These are phyloP conservation scores for Acmispon strigosus DNA, from an alignment of 306 rosid species.

Conservation along the genomic window DNA sequence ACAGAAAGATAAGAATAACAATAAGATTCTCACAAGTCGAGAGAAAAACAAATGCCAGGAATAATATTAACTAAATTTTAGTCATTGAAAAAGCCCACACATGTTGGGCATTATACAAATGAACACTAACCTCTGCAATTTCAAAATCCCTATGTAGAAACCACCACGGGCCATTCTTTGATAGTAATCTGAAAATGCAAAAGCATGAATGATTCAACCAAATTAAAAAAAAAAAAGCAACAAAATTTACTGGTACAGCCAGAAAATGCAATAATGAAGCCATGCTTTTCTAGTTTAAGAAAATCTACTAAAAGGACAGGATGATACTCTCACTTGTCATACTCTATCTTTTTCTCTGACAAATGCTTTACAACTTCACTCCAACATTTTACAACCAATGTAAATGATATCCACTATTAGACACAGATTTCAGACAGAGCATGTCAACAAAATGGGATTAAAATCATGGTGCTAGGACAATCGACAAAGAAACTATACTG, in stretches of 20 bases:
- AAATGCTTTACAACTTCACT: not conserved
- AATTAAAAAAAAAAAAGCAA: not conserved
- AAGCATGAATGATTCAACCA: conserved; percentile 4
- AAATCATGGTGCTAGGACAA: not conserved
- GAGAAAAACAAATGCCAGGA: not conserved
- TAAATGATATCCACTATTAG: not conserved
- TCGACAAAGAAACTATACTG: not conserved
- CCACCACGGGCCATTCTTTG: conserved; percentile 94
- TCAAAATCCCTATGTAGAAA: conserved; percentile 58
- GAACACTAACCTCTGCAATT: conserved; percentile 40
- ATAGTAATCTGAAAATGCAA: conserved; percentile 53
- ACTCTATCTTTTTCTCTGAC: not conserved
- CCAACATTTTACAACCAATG: not conserved
- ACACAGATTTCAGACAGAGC: not conserved
- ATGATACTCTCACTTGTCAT: conserved; percentile 1
- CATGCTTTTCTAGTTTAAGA: not conserved
- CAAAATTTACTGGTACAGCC: not conserved
- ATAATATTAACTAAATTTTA: not conserved
- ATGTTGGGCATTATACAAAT: not conserved
- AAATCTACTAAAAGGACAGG: not conserved
- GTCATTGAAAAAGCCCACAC: not conserved
- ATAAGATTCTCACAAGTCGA: not conserved
- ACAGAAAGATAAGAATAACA: not conserved
- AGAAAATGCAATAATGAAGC: not conserved
- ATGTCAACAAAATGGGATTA: not conserved